phyloP scores from a whole-genome alignment of 2,329 filamentous ascomycete genomes.

The Aspergillaceae sp. region DNA sequence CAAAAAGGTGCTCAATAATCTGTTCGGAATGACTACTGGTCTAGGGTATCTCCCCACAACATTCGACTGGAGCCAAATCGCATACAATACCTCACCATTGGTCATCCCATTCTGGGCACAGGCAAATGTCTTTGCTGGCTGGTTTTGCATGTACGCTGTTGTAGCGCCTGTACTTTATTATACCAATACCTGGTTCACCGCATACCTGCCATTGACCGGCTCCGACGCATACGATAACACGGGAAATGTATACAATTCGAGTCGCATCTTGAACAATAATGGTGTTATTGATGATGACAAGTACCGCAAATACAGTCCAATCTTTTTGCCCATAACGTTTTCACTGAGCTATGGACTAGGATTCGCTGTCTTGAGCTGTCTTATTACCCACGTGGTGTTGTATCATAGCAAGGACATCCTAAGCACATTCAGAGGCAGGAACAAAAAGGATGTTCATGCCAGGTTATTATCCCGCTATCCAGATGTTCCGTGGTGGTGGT shows the following conservation, averaged over 20 bases:
- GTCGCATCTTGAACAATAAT: conserved; percentile 46
- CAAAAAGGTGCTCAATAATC: conserved; percentile 31
- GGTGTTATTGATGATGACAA: conserved; percentile 47
- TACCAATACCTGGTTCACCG: conserved; percentile 22
- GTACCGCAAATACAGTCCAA: conserved; percentile 53
- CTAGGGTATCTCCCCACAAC: conserved; percentile 43
- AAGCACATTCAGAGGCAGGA: conserved; percentile 7
- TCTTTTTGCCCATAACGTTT: conserved; percentile 52
- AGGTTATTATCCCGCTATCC: conserved; percentile 29
- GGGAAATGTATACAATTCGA: conserved; percentile 49
- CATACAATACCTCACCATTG: conserved; percentile 17
- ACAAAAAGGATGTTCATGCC: conserved; percentile 31
- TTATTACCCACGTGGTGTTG: conserved; percentile 14
- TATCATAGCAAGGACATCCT: conserved; percentile 16
- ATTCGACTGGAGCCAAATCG: conserved; percentile 43
- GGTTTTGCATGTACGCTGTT: conserved; percentile 29
- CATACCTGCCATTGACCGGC: conserved; percentile 21
- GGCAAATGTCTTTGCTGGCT: conserved; percentile 31
- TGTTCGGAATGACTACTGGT: conserved; percentile 31
- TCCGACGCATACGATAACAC: conserved; percentile 30
- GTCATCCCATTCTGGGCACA: conserved; percentile 29
- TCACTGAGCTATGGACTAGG: conserved; percentile 45
- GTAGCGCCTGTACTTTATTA: conserved; percentile 26
- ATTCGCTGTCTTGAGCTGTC: conserved; percentile 54
- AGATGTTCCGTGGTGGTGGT: conserved; percentile 34